Percentiles rank a stretch among this genome's conserved stretches.
phyloP scores from a whole-genome alignment of 176 grass and related monocot species.

The Oryza glumipatula region DNA sequence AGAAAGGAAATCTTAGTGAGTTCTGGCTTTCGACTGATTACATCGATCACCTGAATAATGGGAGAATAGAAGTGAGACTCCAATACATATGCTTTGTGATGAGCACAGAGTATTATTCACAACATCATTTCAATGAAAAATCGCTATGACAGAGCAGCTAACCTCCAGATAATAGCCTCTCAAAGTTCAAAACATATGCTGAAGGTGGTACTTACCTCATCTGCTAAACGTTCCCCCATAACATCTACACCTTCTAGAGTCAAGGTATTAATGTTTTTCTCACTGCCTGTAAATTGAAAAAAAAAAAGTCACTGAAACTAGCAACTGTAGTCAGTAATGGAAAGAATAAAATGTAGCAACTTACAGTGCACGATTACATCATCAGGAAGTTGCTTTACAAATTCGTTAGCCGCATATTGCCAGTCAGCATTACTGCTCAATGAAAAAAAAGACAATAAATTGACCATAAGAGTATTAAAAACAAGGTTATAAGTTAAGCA shows the following conservation, averaged over 20 bases:
- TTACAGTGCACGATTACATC: conserved; percentile 84
- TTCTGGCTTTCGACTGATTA: conserved; percentile 62
- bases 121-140: neutral
- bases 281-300: conserved; percentile 63
- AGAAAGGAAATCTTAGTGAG: conserved; percentile 85
- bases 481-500: neutral
- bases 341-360: conserved; percentile 20
- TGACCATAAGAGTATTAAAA: neutral
- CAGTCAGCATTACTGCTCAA: conserved; percentile 72
- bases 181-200: neutral
- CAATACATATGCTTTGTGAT: neutral
- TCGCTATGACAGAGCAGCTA: conserved; percentile 3
- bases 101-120: neutral
- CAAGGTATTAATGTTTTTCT: conserved; percentile 68
- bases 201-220: conserved; percentile 56
- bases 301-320: neutral
- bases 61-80: conserved; percentile 9
- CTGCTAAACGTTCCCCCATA: conserved; percentile 77
- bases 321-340: neutral
- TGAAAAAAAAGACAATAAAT: conserved; percentile 9
- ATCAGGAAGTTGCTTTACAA: conserved; percentile 66
- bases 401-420: conserved; percentile 79
- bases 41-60: conserved; percentile 63
- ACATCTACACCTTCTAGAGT: conserved; percentile 80
- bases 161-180: conserved; percentile 4